A percentile compares a stretch with the other conserved stretches of the same genome.
Conservation (phyloP, 2,329 filamentous ascomycete species). For the Beauveria sp. region DNA sequence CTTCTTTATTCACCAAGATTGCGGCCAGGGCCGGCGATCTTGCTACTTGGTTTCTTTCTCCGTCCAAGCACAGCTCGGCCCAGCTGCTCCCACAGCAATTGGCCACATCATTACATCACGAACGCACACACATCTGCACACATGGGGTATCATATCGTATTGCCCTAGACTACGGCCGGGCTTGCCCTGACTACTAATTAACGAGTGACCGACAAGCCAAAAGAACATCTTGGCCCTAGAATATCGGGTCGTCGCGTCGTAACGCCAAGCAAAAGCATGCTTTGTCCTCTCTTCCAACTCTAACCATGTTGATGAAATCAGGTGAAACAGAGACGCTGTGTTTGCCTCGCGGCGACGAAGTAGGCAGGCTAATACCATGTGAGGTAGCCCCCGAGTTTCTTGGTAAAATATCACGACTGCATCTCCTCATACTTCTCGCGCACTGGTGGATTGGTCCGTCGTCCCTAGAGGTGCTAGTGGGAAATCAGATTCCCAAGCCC, state of each 20-base stretch:
- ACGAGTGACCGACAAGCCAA: constrained; percentile 28
- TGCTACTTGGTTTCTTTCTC: too few relatives aligned
- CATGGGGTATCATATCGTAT: constrained; percentile 15
- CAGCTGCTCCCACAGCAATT: too few relatives aligned
- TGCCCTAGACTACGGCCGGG: constrained; percentile 27
- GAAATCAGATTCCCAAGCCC: constrained; percentile 23
- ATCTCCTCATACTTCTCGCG: constrained; percentile 13
- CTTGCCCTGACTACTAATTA: constrained; percentile 21
- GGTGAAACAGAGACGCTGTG: not conserved
- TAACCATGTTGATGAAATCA: not conserved
- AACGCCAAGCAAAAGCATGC: constrained; percentile 8
- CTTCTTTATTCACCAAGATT: too few relatives aligned
- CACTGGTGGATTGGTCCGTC: constrained; percentile 20
- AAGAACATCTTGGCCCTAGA: constrained; percentile 23
- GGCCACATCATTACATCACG: too few relatives aligned
- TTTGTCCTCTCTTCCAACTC: not conserved
- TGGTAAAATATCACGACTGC: constrained; percentile 14
- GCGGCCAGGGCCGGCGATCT: too few relatives aligned
- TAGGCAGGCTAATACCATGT: not conserved
- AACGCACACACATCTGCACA: not conserved
- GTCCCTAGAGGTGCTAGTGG: constrained; percentile 16
- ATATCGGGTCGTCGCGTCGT: constrained; percentile 15
- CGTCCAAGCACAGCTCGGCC: too few relatives aligned
- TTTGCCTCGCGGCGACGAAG: constrained; percentile 1
- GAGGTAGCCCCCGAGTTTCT: constrained; percentile 4